A percentile compares a stretch with the other conserved stretches of the same genome.
phyloP scores from a whole-genome alignment of 2,329 filamentous ascomycete species.

The Cercospora berteroae region DNA sequence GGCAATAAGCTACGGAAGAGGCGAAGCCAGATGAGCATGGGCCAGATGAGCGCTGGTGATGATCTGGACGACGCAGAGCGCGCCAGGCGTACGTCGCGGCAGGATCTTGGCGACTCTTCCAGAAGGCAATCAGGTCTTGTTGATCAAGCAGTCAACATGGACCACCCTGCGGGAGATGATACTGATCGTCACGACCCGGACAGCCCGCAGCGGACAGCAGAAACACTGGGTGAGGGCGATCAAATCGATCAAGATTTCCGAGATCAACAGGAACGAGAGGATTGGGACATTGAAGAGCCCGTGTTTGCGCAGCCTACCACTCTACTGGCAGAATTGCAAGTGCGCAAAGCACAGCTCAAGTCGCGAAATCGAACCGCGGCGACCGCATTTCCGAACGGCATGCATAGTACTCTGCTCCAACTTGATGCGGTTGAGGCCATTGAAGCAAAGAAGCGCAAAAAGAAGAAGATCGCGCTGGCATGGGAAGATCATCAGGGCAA shows the following conservation, averaged over 20 bases:
- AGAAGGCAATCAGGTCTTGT: slow-evolving; percentile 26
- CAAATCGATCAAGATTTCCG: slow-evolving; percentile 46
- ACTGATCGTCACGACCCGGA: slow-evolving; percentile 28
- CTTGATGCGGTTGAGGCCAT: slow-evolving; percentile 87
- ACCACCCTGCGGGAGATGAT: slow-evolving; percentile 32
- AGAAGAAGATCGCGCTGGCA: slow-evolving; percentile 77
- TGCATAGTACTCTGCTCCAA: slow-evolving; percentile 86
- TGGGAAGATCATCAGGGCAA: slow-evolving; percentile 69
- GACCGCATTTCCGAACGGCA: slow-evolving; percentile 66
- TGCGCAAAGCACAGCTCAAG: slow-evolving; percentile 86
- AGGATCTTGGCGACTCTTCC: slow-evolving; percentile 20
- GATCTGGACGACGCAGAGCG: slow-evolving; percentile 24
- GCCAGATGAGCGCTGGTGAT: slow-evolving; percentile 21
- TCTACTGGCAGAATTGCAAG: slow-evolving; percentile 83
- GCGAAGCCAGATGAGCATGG: slow-evolving; percentile 37
- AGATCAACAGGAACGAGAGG: slow-evolving; percentile 48
- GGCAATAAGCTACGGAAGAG: slow-evolving; percentile 39
- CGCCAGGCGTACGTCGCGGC: slow-evolving; percentile 19
- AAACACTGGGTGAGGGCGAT: slow-evolving; percentile 35
- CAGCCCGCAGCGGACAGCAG: slow-evolving; percentile 21
- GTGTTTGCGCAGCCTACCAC: slow-evolving; percentile 80
- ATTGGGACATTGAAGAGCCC: slow-evolving; percentile 42
- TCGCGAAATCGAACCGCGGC: slow-evolving; percentile 69
- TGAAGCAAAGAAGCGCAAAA: slow-evolving; percentile 70
- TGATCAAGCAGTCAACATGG: slow-evolving; percentile 33